A percentile compares a stretch with the other conserved stretches of the same genome.
These are phyloP conservation scores for Sanghuangporus baumii DNA, from an alignment of 1,284 basidiomycete genomes.

Conservation along the genomic window DNA sequence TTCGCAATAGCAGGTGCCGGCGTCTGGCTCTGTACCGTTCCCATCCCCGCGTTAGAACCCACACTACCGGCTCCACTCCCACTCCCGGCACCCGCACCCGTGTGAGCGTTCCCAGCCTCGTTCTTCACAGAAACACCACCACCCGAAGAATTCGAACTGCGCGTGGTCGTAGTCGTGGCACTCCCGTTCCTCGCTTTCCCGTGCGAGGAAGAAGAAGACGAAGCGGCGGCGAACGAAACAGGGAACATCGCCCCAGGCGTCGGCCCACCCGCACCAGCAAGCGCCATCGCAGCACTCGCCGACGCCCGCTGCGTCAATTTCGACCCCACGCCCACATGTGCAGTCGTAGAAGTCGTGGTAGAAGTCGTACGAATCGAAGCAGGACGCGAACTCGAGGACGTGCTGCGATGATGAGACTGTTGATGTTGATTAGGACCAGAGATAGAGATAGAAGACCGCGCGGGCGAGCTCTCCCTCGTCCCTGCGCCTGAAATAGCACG, in stretches of 20 bases:
- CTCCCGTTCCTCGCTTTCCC: not conserved
- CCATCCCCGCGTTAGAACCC: no score
- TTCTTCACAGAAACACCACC: not conserved
- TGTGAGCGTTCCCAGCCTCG: not conserved
- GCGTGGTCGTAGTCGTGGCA: not conserved
- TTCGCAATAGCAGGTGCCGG: conserved; percentile 41
- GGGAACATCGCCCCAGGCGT: conserved; percentile 17
- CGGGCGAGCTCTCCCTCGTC: not conserved
- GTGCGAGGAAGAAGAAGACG: not conserved
- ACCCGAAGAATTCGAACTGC: not conserved
- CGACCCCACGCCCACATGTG: not conserved
- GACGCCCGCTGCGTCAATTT: not conserved
- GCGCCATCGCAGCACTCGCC: not conserved
- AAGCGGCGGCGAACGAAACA: conserved; percentile 4
- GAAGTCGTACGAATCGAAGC: not conserved
- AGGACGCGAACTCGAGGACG: no score
- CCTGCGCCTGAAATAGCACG: conserved; percentile 2
- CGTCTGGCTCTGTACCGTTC: not conserved
- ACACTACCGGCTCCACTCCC: no score
- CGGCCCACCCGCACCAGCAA: conserved; percentile 10
- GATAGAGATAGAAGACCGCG: not conserved
- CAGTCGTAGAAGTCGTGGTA: not conserved
- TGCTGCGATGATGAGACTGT: no score
- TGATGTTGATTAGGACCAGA: not conserved
- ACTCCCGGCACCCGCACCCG: conserved; percentile 10